These are phyloP conservation scores for Limonium bicolor DNA, from an alignment of 148 eudicot species.

Conservation along the genomic window DNA sequence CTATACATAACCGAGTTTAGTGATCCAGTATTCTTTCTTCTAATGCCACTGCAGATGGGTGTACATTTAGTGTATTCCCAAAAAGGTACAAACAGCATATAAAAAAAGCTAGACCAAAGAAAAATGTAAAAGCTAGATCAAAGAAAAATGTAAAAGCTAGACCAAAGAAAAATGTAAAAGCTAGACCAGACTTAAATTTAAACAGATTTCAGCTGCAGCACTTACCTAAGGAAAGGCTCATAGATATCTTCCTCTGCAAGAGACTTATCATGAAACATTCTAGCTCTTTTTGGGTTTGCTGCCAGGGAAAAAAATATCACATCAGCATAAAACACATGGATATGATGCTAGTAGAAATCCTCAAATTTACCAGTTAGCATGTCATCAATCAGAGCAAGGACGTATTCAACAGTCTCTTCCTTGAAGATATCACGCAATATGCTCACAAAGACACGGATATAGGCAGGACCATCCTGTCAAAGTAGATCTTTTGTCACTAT, in stretches of 20 bases:
- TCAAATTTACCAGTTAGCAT: conserved; percentile 62
- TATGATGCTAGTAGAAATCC: background rate
- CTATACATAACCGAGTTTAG: too few species aligned
- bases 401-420: conserved; percentile 97
- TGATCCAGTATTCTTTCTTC: too few species aligned
- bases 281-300: conserved; percentile 89
- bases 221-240: conserved; percentile 80
- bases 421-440: conserved; percentile 78
- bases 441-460: conserved; percentile 67
- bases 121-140: too few species aligned
- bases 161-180: background rate
- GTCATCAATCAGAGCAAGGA: conserved; percentile 80
- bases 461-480: conserved; percentile 91
- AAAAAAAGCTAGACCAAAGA: too few species aligned
- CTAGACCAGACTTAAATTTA: background rate
- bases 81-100: too few species aligned
- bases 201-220: too few species aligned
- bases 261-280: conserved; percentile 76
- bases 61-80: too few species aligned
- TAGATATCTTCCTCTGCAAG: conserved; percentile 76
- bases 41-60: too few species aligned
- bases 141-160: too few species aligned
- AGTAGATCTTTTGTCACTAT: too few species aligned
- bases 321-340: conserved; percentile 3
- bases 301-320: conserved; percentile 14